These are phyloP conservation scores for Paramyrothecium roridum DNA, from an alignment of 2,329 filamentous ascomycete species.

Conservation along the genomic window DNA sequence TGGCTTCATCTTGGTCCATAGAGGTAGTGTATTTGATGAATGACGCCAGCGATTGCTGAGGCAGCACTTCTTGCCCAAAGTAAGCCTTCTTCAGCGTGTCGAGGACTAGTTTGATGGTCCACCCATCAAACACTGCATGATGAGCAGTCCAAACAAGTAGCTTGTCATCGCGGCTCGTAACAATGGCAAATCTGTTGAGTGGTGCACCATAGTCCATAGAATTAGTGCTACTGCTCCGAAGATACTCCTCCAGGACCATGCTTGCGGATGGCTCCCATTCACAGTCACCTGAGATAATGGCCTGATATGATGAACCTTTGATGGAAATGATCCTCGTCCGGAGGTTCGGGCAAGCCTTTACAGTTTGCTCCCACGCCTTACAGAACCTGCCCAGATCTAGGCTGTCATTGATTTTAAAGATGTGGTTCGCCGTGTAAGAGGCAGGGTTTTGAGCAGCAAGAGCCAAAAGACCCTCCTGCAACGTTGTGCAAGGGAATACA, in stretches of 20 bases:
- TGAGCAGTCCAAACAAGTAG: slow-evolving; percentile 14
- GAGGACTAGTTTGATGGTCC: slow-evolving; percentile 37
- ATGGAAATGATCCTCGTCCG: background rate
- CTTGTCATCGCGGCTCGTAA: background rate
- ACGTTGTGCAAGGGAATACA: slow-evolving; percentile 1
- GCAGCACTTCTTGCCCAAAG: background rate
- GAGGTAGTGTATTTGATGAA: slow-evolving; percentile 39
- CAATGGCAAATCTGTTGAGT: background rate
- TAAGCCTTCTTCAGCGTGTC: slow-evolving; percentile 6
- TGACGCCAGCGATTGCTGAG: slow-evolving; percentile 26
- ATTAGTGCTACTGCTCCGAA: background rate
- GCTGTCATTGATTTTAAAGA: background rate
- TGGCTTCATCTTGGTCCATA: slow-evolving; percentile 10
- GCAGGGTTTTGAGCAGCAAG: background rate
- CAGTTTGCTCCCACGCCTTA: background rate
- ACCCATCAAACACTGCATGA: slow-evolving; percentile 50
- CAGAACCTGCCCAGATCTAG: background rate
- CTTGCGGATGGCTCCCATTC: background rate
- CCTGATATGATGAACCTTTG: background rate
- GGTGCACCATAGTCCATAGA: background rate
- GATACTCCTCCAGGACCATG: background rate
- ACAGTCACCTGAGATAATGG: background rate
- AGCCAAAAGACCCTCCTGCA: slow-evolving; percentile 3
- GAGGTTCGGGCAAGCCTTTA: background rate
- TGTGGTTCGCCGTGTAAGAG: background rate